phyloP scores from a whole-genome alignment of 2,329 filamentous ascomycete genomes.

The Didymella exigua region DNA sequence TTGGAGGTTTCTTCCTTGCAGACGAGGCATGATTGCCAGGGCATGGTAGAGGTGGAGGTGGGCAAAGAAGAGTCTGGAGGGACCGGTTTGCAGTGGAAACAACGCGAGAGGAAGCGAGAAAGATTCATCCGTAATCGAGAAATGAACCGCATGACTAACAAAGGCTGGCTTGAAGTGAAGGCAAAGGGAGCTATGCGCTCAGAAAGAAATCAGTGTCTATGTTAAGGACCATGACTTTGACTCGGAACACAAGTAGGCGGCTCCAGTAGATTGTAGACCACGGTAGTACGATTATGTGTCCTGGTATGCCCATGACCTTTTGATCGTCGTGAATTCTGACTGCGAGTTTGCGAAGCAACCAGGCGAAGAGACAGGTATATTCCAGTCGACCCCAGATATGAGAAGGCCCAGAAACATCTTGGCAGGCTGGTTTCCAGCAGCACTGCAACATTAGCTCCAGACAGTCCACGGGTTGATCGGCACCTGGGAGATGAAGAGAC shows the following conservation, averaged over 20 bases:
- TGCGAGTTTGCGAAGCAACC: not conserved
- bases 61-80: not conserved
- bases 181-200: not conserved
- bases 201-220: too few species aligned
- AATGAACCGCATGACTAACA: not conserved
- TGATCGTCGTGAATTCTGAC: not conserved
- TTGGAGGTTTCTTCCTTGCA: constrained; percentile 10
- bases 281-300: too few species aligned
- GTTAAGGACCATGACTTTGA: not conserved
- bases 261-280: not conserved
- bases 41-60: constrained; percentile 1
- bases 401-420: too few species aligned
- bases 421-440: too few species aligned
- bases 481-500: too few species aligned
- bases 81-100: not conserved
- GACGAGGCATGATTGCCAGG: constrained; percentile 8
- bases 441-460: too few species aligned
- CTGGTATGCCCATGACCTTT: too few species aligned
- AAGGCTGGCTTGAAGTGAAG: not conserved
- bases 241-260: not conserved
- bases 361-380: too few species aligned
- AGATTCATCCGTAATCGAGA: not conserved
- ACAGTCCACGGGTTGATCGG: too few species aligned
- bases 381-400: too few species aligned
- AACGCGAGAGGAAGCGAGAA: not conserved